Base-by-base conservation (phyloP, 306 rosid genomes). In the Trifolium repens region DNA sequence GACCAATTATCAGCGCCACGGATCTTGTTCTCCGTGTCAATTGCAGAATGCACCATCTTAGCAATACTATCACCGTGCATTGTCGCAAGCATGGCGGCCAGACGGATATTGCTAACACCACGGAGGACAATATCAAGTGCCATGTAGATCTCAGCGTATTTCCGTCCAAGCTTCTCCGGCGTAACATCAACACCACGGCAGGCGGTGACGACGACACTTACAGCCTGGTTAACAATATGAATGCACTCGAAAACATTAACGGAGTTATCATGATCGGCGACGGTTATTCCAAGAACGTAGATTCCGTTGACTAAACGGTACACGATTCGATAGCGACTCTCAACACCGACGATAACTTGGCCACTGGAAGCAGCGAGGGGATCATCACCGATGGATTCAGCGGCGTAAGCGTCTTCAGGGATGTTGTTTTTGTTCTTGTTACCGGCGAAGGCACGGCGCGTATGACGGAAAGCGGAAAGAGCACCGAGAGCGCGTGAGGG, bases 101-200 rank as follows among this genome's bases (percentile, higher is more conserved):
- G 96, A 32, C 97, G 87, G 61, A 94, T 92, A 72, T 82, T 88
- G 70, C 96, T 90, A 12, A 90, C 96, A 5, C 99, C 97, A 9
- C 92, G 83, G 8, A 94, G 90, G 60, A 94, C 99, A 71, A 94
- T 94, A 77, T 94, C 97, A 40, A 94, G 85, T 0, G 97, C 97
- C 97, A 92, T 94, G 82, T 94, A 94, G 81, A 92, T 86, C 96
- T 94, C 97, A 2, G 97, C 96, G 67, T 94, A 94, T 57, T 94
- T 92, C 10, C 93, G 87, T 40, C 91, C 78, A 13, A 94, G 96
- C 86, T 92, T 94, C 84, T 94, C 97, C 0, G 96, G 96, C 14
- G 99, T 94, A 10, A 94, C 99, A 30, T 92, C 96, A 13, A 92
- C 96, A 22, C 96, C 97, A 14, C 96, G 96, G 82, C 97, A 94